Conservation (phyloP, 2,329 filamentous ascomycete genomes). For the Ophiognomonia clavigignenti-juglandacearum region DNA sequence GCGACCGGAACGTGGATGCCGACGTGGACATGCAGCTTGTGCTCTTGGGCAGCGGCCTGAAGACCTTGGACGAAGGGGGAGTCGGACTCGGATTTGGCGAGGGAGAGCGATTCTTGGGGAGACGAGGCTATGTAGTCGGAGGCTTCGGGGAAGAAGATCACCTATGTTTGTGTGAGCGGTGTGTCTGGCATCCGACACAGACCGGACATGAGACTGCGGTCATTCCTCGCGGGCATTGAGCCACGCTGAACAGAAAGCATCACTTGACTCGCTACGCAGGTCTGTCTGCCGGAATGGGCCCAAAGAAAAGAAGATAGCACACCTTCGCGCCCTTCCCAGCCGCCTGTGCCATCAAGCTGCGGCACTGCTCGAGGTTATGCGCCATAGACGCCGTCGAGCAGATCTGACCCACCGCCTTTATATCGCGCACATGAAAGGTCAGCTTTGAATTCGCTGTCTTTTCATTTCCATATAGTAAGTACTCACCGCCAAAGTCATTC, state of each 20-base stretch:
- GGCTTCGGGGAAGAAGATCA: conserved; percentile 86
- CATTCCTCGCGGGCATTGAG: no score
- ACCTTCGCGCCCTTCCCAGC: conserved; percentile 75
- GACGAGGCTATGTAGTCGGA: conserved; percentile 78
- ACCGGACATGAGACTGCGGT: no score
- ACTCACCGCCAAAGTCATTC: not conserved
- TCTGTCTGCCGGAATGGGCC: no score
- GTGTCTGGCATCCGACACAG: not conserved
- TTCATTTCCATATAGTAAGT: no score
- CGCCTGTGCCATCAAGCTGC: conserved; percentile 66
- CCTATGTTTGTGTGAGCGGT: not conserved
- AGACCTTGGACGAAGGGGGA: conserved; percentile 76
- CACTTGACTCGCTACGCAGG: no score
- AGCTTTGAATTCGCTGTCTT: no score
- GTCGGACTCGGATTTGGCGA: conserved; percentile 61
- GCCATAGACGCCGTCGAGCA: conserved; percentile 76
- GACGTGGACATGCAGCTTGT: conserved; percentile 71
- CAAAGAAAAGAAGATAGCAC: conserved; percentile 12
- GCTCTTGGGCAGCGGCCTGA: conserved; percentile 58
- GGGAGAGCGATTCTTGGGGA: conserved; percentile 61
- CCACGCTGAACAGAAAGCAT: no score
- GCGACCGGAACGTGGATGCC: conserved; percentile 74
- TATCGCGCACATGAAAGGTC: not conserved
- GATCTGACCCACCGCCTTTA: conserved; percentile 81
- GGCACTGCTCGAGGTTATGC: conserved; percentile 77